Evolutionary conservation across 192 early-diverging fungal species (phyloP).

Genomic region (Allomyces macrogynus): DNA sequence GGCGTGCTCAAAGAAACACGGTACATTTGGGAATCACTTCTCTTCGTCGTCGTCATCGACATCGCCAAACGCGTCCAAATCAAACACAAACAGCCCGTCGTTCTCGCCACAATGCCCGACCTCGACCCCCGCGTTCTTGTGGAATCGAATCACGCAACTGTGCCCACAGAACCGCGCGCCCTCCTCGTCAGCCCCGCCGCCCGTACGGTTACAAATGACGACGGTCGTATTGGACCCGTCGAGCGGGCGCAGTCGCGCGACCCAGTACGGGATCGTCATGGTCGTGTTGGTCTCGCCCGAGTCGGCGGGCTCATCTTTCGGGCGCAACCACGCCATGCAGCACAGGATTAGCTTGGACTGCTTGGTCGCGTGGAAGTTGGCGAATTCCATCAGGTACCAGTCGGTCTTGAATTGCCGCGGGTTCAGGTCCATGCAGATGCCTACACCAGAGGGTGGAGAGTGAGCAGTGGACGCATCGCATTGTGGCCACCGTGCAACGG

Average conservation of each 20-base stretch:
- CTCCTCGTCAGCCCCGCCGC: neutral
- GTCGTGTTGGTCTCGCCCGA: neutral
- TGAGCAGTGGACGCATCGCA: too few relatives aligned
- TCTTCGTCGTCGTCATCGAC: too few relatives aligned
- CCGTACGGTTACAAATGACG: neutral
- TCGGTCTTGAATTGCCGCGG: constrained; percentile 23
- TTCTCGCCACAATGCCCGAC: neutral
- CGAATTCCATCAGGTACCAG: constrained; percentile 27
- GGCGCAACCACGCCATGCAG: constrained; percentile 23
- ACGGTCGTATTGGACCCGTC: neutral
- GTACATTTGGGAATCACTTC: too few relatives aligned
- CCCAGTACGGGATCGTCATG: neutral
- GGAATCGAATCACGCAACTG: neutral
- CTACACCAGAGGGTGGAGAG: constrained; percentile 10
- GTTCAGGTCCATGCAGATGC: constrained; percentile 38
- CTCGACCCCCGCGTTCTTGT: neutral
- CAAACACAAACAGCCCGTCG: neutral
- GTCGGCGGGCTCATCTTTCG: neutral
- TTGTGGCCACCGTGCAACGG: too few relatives aligned
- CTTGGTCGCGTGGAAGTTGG: constrained; percentile 12
- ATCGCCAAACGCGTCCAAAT: too few relatives aligned
- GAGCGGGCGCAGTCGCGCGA: neutral
- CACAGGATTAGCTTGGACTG: constrained; percentile 8
- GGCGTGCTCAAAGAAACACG: too few relatives aligned
- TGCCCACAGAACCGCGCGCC: neutral